Conservation (phyloP, 2,329 filamentous ascomycete genomes). For the Fusarium floridanum region DNA sequence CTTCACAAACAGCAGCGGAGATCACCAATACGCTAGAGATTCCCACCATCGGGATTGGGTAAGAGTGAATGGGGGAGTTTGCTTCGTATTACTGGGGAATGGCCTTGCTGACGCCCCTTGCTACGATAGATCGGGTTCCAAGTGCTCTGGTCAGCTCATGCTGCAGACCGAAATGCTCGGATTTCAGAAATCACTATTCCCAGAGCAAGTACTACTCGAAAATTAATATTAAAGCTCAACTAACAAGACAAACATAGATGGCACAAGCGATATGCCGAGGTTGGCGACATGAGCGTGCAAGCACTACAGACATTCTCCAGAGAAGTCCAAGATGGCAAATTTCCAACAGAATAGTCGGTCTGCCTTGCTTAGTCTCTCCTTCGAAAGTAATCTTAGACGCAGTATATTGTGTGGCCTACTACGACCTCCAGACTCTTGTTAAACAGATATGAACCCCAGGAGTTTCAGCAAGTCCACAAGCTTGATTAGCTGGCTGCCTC, state of each 20-base stretch:
- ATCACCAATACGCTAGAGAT: neutral
- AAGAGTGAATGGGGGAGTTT: neutral
- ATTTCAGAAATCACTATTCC: neutral
- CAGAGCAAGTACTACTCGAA: neutral
- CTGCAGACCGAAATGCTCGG: neutral
- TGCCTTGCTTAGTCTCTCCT: too few species aligned
- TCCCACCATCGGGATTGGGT: neutral
- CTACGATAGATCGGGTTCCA: neutral
- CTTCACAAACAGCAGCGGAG: neutral
- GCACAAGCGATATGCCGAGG: neutral
- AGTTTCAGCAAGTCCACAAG: too few species aligned
- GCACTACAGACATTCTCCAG: neutral
- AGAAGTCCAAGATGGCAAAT: too few species aligned
- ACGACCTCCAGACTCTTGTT: too few species aligned
- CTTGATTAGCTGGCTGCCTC: too few species aligned
- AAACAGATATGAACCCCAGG: too few species aligned
- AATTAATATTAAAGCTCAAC: too few species aligned
- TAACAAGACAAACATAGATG: neutral
- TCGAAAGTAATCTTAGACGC: too few species aligned
- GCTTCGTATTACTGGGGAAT: too few species aligned
- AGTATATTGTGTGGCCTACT: too few species aligned
- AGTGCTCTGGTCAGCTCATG: neutral
- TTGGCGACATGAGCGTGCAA: neutral
- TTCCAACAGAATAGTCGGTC: too few species aligned
- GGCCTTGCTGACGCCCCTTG: neutral